Base-by-base conservation (phyloP, 352 stramenopile genomes). In the Phytophthora citricola region DNA sequence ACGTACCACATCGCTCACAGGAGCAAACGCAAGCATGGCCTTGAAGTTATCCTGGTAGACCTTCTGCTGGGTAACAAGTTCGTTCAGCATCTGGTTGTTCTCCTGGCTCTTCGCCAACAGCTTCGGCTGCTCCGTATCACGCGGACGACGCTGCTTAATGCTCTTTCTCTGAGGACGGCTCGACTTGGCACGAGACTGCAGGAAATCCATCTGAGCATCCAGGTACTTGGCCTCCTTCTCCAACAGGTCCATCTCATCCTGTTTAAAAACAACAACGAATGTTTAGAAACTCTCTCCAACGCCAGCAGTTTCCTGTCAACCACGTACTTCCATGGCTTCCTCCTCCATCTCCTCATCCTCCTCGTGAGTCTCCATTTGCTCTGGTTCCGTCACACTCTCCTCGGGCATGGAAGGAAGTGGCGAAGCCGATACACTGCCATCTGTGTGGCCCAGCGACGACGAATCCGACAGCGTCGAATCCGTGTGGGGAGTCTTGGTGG, bases 1-100 rank as follows among this genome's bases (percentile, higher is more conserved):
- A 73, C 72, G 39, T 75, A 87, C 78, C 71, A 88, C 77, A 50
- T 91, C 84, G 58, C 83, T 89, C 32, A 92, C 84, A 1, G 84
- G 84, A n/a, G 84, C 84, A 43, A 92, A 86, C 26, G 80, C 73
- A 5, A 92, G 71, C 84, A 92, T 92, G 44, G 84, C 84, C 69
- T 86, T 85, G 36, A 92, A 87, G 61, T 92, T 92, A 51, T 92
- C 81, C 45, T 86, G 67, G 43, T 92, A 92, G 15, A 85, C 75
- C 41, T 88, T 77, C 62, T 92, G 81, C 63, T 92, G 79, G 22
- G 65, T 72, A 40, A 92, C 76, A 4, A 91, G 62, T 3, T 92
- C 73, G 10, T 73, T 84, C 41, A 92, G 51, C 5, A 87, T 52
- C 22, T 76, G 67, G 7, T 85, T 86, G 41, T 90, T 72, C 24